Conservation (phyloP, 2,329 filamentous ascomycete species). For the Stachybotrys chartarum region DNA sequence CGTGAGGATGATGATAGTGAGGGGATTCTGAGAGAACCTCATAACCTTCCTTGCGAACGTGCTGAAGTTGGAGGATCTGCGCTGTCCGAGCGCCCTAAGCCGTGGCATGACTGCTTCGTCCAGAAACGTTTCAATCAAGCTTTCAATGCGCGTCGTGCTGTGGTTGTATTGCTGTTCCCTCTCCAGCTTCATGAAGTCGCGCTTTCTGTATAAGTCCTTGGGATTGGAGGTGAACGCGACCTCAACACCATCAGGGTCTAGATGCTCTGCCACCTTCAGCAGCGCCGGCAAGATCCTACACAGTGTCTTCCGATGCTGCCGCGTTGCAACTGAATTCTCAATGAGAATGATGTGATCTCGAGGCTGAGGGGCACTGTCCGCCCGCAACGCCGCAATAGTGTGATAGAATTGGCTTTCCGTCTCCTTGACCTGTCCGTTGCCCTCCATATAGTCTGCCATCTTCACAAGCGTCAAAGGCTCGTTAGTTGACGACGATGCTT, state of each 20-base stretch:
- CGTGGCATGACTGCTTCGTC: neutral
- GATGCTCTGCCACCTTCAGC: neutral
- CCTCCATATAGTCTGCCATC: neutral
- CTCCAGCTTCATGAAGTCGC: neutral
- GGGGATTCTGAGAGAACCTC: neutral
- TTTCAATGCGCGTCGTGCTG: neutral
- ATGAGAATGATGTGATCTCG: neutral
- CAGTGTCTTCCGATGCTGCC: neutral
- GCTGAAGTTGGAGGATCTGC: neutral
- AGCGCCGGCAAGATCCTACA: neutral
- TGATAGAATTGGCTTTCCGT: neutral
- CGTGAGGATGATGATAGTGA: neutral
- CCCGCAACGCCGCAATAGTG: neutral
- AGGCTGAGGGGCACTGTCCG: neutral
- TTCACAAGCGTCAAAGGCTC: neutral
- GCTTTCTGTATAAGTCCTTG: neutral
- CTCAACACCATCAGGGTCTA: neutral
- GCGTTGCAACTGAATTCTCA: neutral
- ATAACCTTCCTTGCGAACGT: neutral
- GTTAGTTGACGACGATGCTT: neutral
- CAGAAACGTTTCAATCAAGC: neutral
- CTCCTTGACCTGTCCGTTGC: neutral
- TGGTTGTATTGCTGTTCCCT: neutral
- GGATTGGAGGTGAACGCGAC: neutral
- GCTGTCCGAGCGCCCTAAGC: neutral